Evolutionary conservation across 768 basidiomycete species (phyloP), one percentile per base, ranked within the genome.

Genomic region (Auricularia sp.): DNA sequence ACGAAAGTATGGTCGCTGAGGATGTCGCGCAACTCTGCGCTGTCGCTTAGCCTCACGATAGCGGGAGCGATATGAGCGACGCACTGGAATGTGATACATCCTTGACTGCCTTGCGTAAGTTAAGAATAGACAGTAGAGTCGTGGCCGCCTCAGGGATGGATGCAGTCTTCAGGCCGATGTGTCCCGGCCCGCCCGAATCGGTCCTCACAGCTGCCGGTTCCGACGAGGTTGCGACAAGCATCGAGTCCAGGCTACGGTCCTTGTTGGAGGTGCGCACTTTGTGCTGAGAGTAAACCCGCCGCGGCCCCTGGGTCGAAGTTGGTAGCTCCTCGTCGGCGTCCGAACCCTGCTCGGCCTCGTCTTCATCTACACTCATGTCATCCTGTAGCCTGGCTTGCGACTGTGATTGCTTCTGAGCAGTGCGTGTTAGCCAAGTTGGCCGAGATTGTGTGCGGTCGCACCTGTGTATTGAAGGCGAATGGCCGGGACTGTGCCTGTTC

Each of bases 211-310:
- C 39, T 42, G 60, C 68, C 21, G 54, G 56, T 3, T 62, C 29
- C 43, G 66, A 35, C 63, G 34, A 29, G 62, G 65, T 33, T 68
- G 71, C 65, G 61, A 61, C 87, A 66, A 98, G 90, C 92, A 98
- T 97, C 0, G 93, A 93, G 71, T 98, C 96, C 16, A 99, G 81
- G 0, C 95, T 98, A 42, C 95, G 85, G 65, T 95, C 91, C 54
- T 87, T 79, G 8, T 87, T 76, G 10, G 93, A 96, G 2, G 92
- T 94, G 64, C 96, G 85, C 62, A 98, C 90, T 81, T 97, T 96
- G 73, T 94, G 86, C 33, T 98, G 88, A 2, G 95, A 87, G 63
- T 83, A 80, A 0, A 79, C 72, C 23, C 34, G 23, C 23, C 16
- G 43, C 7, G 63, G 11, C 39, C 10, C 29, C 56, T 59, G 56